Evolutionary conservation across 306 rosid species (phyloP).

Genomic region (Carpinus fangiana): DNA sequence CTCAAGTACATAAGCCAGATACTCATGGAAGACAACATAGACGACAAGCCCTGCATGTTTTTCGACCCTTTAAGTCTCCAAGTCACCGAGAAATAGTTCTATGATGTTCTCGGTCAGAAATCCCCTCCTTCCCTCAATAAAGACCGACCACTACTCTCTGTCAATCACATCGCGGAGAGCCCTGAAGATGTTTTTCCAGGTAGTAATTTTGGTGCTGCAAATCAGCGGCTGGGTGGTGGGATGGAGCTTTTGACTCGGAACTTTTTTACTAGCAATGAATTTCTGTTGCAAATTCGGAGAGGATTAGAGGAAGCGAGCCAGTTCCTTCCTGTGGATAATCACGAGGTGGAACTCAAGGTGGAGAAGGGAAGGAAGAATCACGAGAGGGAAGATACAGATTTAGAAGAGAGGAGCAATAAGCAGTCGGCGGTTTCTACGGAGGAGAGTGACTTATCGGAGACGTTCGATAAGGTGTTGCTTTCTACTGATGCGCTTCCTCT

Average conservation of each 20-base stretch:
- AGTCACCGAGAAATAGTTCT: constrained; percentile 8
- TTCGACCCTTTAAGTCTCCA: constrained; percentile 1
- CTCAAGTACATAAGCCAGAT: constrained; percentile 8
- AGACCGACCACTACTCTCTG: constrained; percentile 16
- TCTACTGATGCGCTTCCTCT: background rate
- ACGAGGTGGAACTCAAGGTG: background rate
- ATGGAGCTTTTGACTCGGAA: background rate
- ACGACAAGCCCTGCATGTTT: constrained; percentile 10
- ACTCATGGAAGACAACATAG: constrained; percentile 13
- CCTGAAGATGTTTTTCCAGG: constrained; percentile 31
- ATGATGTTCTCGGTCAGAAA: background rate
- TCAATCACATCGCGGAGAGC: constrained; percentile 11
- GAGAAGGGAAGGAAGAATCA: constrained; percentile 33
- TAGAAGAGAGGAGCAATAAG: constrained; percentile 18
- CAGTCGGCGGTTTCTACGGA: constrained; percentile 21
- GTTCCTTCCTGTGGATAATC: background rate
- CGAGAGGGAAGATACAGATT: constrained; percentile 34
- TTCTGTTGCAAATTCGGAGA: background rate
- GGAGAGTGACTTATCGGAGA: constrained; percentile 33
- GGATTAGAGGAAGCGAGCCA: background rate
- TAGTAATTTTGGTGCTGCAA: constrained; percentile 39
- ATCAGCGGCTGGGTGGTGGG: background rate
- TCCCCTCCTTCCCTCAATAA: background rate
- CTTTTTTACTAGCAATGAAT: background rate
- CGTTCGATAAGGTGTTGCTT: constrained; percentile 48